Evolutionary conservation across 1,139 yeast genomes (phyloP).

Genomic region (Saccharomyces pastorianus): DNA sequence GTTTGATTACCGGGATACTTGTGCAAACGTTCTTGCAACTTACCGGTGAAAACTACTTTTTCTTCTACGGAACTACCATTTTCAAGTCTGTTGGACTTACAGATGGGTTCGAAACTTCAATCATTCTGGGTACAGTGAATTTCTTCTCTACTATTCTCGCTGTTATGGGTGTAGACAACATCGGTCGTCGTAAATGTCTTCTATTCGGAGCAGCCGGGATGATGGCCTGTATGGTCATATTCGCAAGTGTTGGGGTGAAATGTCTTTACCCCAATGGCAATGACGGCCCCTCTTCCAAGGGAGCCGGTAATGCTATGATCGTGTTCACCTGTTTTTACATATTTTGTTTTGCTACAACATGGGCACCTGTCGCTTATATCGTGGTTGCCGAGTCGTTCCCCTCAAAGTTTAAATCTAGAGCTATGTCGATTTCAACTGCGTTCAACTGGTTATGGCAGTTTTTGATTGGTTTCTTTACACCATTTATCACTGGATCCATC

Average conservation of each 20-base stretch:
- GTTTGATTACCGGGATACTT: neutral
- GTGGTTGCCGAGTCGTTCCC: conserved; percentile 42
- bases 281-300: neutral
- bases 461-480: conserved; percentile 65
- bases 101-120: neutral
- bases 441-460: conserved; percentile 70
- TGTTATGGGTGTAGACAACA: neutral
- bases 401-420: conserved; percentile 63
- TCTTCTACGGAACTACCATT: neutral
- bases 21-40: neutral
- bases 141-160: neutral
- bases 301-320: conserved; percentile 56
- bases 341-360: conserved; percentile 51
- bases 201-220: neutral
- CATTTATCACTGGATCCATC: conserved; percentile 47
- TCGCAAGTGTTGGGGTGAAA: neutral
- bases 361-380: conserved; percentile 19
- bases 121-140: neutral
- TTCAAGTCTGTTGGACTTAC: neutral
- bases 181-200: neutral
- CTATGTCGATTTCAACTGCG: conserved; percentile 60
- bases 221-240: neutral
- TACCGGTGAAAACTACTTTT: neutral
- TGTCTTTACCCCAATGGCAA: neutral
- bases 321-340: conserved; percentile 66